Evolutionary conservation across 169 alveolate genomes (phyloP), one percentile per base, ranked within the genome.

Genomic region (Sarcocystis neurona): DNA sequence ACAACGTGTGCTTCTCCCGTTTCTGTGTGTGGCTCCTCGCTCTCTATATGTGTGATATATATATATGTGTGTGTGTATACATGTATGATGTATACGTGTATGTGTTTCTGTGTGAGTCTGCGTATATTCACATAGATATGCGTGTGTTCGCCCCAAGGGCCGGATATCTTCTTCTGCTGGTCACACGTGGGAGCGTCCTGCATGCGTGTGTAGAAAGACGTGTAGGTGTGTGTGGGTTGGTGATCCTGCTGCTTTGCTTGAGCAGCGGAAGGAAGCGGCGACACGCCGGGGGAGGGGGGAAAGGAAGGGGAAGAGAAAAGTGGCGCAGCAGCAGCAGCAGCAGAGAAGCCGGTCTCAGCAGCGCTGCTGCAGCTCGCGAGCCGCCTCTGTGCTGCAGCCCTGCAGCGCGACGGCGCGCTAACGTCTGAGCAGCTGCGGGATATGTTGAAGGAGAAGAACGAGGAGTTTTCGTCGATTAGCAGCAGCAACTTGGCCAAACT

Each of bases 321-420:
- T 53, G 66, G 66, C 23, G 82, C 82, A 0, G 58, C 53, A 12
- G n/a, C n/a, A n/a, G n/a, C n/a, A n/a, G n/a, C n/a, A n/a, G n/a
- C n/a, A n/a, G n/a, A n/a, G n/a, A n/a, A n/a, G n/a, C n/a, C n/a
- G n/a, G 82, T 72, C 48, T 72, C 82, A 4, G 56, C 82, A 0
- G 82, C 82, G 23, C 53, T 72, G 53, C 82, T 72, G 10, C 82
- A 72, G 82, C 82, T 72, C 58, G 82, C 82, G 5, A 56, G 82
- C n/a, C 82, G 82, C 41, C 58, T 72, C 56, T 72, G 82, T 20
- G 39, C 82, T 39, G 34, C 82, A 23, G 50, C 56, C 10, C 46
- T 72, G 34, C 18, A 37, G 37, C 1, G 56, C 8, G 56, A 72
- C 6, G 82, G 82, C 34, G 82, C 82, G 0, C 47, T 37, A n/a